Evolutionary conservation across 306 rosid species (phyloP).

Genomic region (Comarum palustre): DNA sequence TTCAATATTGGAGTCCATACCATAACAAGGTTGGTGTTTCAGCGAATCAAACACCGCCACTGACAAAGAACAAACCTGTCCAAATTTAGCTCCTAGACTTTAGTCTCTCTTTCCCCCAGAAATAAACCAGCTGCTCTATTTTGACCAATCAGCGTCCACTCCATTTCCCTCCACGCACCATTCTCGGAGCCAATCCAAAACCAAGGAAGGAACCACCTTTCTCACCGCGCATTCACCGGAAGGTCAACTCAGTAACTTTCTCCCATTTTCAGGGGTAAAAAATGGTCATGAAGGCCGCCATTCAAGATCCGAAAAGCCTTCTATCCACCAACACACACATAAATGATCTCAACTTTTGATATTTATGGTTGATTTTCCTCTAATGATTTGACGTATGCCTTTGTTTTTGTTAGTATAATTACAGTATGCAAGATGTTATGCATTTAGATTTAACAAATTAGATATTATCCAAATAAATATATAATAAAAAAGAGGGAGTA

Average conservation of each 20-base stretch:
- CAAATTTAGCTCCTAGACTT: conserved; percentile 1
- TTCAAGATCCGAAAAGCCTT: not conserved
- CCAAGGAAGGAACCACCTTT: not conserved
- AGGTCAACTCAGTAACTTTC: not conserved
- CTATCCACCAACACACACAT: too few relatives aligned
- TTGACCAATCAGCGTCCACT: conserved; percentile 14
- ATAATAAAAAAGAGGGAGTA: not conserved
- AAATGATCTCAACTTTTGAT: too few relatives aligned
- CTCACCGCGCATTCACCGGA: conserved; percentile 3
- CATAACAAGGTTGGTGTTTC: not conserved
- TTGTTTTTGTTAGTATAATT: too few relatives aligned
- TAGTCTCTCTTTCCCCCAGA: not conserved
- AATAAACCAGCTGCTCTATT: conserved; percentile 1
- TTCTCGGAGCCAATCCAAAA: not conserved
- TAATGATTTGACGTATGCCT: too few relatives aligned
- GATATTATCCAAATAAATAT: too few relatives aligned
- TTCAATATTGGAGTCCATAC: conserved; percentile 2
- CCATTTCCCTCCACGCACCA: not conserved
- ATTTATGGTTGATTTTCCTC: too few relatives aligned
- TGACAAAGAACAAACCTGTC: not conserved
- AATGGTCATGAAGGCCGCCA: not conserved
- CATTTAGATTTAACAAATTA: not conserved
- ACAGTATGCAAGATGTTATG: too few relatives aligned
- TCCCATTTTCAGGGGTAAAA: not conserved
- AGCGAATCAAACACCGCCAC: conserved; percentile 5